These are phyloP conservation scores for Huntiella omanensis DNA, from an alignment of 2,329 filamentous ascomycete genomes.

Conservation along the genomic window DNA sequence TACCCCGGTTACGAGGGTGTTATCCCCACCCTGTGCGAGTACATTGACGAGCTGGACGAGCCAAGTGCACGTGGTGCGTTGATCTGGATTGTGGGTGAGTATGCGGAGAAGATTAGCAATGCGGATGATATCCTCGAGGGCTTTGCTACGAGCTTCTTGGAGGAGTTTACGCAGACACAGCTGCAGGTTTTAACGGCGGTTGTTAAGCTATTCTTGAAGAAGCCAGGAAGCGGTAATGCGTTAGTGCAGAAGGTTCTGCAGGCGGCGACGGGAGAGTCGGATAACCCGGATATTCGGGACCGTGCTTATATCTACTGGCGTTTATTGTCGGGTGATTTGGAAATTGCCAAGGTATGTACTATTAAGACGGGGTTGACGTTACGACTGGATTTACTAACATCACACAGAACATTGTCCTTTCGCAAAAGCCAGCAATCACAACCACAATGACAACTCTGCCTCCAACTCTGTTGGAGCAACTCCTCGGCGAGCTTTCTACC, in stretches of 20 bases:
- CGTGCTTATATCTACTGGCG: constrained; percentile 98
- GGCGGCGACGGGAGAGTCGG: constrained; percentile 78
- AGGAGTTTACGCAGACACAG: constrained; percentile 98
- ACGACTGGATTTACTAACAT: not conserved
- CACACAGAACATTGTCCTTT: constrained; percentile 58
- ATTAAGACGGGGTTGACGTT: not conserved
- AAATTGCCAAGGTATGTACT: constrained; percentile 57
- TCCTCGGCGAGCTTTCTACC: constrained; percentile 83
- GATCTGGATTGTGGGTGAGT: constrained; percentile 98
- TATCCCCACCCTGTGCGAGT: constrained; percentile 86
- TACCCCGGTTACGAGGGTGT: constrained; percentile 97
- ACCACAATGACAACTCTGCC: constrained; percentile 87
- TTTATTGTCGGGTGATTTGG: constrained; percentile 75
- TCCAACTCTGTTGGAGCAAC: constrained; percentile 63
- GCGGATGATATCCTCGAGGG: constrained; percentile 83
- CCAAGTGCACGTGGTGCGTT: constrained; percentile 75
- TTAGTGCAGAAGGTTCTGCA: constrained; percentile 91
- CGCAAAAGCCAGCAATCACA: constrained; percentile 82
- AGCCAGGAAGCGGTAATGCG: constrained; percentile 76
- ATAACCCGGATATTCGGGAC: constrained; percentile 94
- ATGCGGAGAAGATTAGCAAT: constrained; percentile 97
- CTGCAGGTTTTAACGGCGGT: constrained; percentile 92
- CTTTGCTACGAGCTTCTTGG: constrained; percentile 87
- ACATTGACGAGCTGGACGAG: constrained; percentile 93
- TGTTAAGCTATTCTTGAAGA: constrained; percentile 94